These are phyloP conservation scores for Leccinum disarticulatum DNA, from an alignment of 768 basidiomycete species.

Conservation along the genomic window DNA sequence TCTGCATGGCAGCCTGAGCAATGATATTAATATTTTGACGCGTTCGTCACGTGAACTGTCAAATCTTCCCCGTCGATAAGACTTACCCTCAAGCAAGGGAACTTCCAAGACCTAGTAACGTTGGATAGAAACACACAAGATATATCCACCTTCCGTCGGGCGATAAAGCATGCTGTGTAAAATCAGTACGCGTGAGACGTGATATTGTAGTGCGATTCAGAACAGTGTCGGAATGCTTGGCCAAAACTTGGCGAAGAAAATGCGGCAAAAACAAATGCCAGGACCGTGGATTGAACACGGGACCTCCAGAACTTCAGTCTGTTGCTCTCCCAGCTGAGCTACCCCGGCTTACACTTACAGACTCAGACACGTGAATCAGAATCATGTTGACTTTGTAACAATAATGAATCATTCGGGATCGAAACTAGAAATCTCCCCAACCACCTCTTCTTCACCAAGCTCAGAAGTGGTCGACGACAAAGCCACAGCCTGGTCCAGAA, in stretches of 20 bases:
- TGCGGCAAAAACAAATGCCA: slow-evolving; percentile 37
- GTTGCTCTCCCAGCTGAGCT: slow-evolving; percentile 77
- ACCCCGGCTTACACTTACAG: slow-evolving; percentile 42
- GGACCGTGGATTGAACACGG: slow-evolving; percentile 57
- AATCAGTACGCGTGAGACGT: no score
- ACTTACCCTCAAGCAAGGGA: neutral
- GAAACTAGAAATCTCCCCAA: slow-evolving; percentile 32
- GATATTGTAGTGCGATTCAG: neutral
- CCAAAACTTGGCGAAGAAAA: neutral
- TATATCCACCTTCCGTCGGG: neutral
- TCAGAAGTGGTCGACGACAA: slow-evolving; percentile 37
- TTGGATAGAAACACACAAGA: neutral
- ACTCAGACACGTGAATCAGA: neutral
- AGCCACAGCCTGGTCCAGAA: slow-evolving; percentile 20
- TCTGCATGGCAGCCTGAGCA: no score
- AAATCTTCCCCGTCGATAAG: neutral
- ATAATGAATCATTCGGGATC: slow-evolving; percentile 15
- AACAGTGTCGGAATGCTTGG: neutral
- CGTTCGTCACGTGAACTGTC: slow-evolving; percentile 21
- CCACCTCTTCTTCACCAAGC: slow-evolving; percentile 30
- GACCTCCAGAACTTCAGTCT: slow-evolving; percentile 69
- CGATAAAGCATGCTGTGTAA: neutral
- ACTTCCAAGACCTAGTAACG: neutral
- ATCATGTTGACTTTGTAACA: neutral
- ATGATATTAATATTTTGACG: neutral